Conservation (phyloP, 768 basidiomycete genomes). For the Suillus placidus region DNA sequence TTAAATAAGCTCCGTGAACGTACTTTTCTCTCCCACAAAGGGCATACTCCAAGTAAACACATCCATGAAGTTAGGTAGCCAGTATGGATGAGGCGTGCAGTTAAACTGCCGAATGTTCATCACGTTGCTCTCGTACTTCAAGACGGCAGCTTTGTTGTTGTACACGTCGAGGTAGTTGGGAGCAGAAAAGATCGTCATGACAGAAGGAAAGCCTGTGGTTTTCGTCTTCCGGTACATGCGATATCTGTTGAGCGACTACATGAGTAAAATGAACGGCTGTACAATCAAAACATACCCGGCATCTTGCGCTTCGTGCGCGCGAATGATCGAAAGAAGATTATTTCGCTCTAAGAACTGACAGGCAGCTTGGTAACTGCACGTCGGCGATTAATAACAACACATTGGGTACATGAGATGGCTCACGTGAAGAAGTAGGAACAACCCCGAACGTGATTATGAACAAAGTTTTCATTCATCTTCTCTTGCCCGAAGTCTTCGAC, state of each 20-base stretch:
- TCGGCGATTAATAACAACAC: slow-evolving; percentile 7
- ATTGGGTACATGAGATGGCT: slow-evolving; percentile 20
- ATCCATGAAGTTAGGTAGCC: slow-evolving; percentile 99
- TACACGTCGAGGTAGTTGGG: slow-evolving; percentile 99
- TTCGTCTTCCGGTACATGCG: slow-evolving; percentile 99
- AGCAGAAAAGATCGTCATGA: slow-evolving; percentile 99
- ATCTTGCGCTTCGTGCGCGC: slow-evolving; percentile 98
- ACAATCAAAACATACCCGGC: slow-evolving; percentile 67
- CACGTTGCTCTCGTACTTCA: slow-evolving; percentile 99
- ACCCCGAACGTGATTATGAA: slow-evolving; percentile 96
- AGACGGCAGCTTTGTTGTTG: slow-evolving; percentile 98
- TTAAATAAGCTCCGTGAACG: slow-evolving; percentile 21
- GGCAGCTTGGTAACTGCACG: slow-evolving; percentile 85
- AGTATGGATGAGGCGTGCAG: slow-evolving; percentile 93
- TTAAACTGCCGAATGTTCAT: slow-evolving; percentile 99
- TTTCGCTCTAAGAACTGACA: slow-evolving; percentile 98
- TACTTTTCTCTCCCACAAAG: slow-evolving; percentile 98
- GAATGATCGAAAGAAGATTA: slow-evolving; percentile 93
- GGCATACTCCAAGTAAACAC: slow-evolving; percentile 99
- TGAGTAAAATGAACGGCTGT: slow-evolving; percentile 1
- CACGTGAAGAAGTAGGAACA: slow-evolving; percentile 96
- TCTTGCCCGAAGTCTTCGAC: slow-evolving; percentile 97
- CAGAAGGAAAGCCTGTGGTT: slow-evolving; percentile 96
- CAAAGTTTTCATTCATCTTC: slow-evolving; percentile 85
- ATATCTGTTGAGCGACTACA: slow-evolving; percentile 52